These are phyloP conservation scores for Akebia trifoliata DNA, from an alignment of 164 flowering plant genomes.

Conservation along the genomic window DNA sequence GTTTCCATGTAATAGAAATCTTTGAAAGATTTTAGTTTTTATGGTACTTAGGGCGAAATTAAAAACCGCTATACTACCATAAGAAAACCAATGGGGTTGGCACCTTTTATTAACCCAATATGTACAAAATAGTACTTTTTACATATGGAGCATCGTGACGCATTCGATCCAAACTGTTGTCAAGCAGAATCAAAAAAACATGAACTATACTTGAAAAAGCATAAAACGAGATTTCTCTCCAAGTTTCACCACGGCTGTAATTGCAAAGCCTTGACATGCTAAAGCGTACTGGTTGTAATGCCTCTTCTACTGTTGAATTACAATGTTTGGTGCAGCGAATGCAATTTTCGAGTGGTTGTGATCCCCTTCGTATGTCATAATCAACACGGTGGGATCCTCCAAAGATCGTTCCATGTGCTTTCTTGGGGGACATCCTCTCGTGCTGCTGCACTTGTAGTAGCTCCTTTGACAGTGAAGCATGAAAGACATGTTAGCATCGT, in stretches of 20 bases:
- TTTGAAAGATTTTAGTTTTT: too few species aligned
- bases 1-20: too few species aligned
- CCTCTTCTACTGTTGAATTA: conserved; percentile 5
- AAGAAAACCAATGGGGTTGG: too few species aligned
- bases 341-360: conserved; percentile 29
- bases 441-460: conserved; percentile 41
- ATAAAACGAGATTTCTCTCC: neutral
- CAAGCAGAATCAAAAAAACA: neutral
- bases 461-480: conserved; percentile 23
- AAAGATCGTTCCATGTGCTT: conserved; percentile 37
- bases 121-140: too few species aligned
- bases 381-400: conserved; percentile 33
- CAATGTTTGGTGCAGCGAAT: conserved; percentile 18
- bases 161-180: too few species aligned
- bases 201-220: neutral
- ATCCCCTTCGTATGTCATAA: conserved; percentile 39
- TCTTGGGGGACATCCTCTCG: conserved; percentile 42
- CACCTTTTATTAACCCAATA: too few species aligned
- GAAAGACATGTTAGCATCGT: neutral
- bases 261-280: neutral
- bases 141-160: too few species aligned
- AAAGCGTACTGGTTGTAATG: neutral
- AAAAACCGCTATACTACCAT: too few species aligned
- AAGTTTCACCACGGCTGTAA: neutral
- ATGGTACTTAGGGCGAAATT: too few species aligned